phyloP scores from a whole-genome alignment of 2,329 filamentous ascomycete species.

The Paraphoma sp. region DNA sequence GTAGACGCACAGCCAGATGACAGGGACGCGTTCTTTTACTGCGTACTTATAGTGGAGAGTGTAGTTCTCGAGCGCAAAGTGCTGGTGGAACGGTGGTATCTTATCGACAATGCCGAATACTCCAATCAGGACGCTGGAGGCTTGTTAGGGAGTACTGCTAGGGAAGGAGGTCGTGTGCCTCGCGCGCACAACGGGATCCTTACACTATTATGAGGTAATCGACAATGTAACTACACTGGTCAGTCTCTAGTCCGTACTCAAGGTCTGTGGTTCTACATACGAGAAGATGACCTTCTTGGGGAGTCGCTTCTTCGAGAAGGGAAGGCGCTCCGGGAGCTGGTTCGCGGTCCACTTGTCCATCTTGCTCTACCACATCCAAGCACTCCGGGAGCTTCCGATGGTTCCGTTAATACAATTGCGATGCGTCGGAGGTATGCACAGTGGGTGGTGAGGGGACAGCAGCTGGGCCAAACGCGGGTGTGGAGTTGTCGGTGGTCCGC shows the following conservation, averaged over 20 bases:
- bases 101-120: constrained; percentile 62
- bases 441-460: constrained; percentile 11
- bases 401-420: constrained; percentile 12
- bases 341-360: constrained; percentile 47
- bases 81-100: constrained; percentile 63
- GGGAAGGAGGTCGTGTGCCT: constrained; percentile 45
- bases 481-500: constrained; percentile 16
- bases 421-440: constrained; percentile 9
- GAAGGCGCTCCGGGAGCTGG: constrained; percentile 54
- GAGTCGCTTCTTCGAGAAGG: constrained; percentile 61
- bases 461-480: constrained; percentile 12
- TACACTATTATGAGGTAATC: constrained; percentile 67
- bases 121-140: constrained; percentile 56
- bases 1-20: constrained; percentile 57
- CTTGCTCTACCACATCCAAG: constrained; percentile 27
- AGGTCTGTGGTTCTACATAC: constrained; percentile 44
- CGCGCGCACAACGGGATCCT: constrained; percentile 24
- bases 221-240: constrained; percentile 57
- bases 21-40: constrained; percentile 61
- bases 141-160: constrained; percentile 22
- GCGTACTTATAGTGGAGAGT: constrained; percentile 66
- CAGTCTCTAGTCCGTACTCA: constrained; percentile 15
- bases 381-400: constrained; percentile 11
- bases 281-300: constrained; percentile 60
- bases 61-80: constrained; percentile 63